Conservation (phyloP, 441 rosid genomes). For the Viola pubescens region DNA sequence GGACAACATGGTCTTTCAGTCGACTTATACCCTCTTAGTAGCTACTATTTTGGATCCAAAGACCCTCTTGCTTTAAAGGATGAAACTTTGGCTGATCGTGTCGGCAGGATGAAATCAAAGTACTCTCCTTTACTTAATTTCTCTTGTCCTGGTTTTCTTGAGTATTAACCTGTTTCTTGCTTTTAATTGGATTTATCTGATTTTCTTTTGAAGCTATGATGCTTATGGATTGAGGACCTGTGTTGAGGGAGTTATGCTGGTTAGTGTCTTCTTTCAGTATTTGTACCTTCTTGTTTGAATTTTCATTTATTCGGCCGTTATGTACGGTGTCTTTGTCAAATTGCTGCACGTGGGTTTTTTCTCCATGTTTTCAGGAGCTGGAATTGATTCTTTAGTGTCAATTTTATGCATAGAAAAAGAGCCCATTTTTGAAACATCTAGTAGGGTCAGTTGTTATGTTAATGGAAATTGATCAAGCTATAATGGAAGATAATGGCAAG, state of each 20-base stretch:
- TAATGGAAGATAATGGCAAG: too few species aligned
- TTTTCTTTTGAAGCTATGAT: slow-evolving; percentile 34
- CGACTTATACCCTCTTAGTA: slow-evolving; percentile 58
- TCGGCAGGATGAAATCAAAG: slow-evolving; percentile 61
- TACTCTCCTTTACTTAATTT: slow-evolving; percentile 12
- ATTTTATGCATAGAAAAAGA: too few species aligned
- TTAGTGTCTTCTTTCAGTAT: slow-evolving; percentile 18
- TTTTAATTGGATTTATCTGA: not conserved
- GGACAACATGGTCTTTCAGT: slow-evolving; percentile 19
- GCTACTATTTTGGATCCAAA: slow-evolving; percentile 76
- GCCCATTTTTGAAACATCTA: too few species aligned
- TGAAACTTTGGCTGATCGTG: slow-evolving; percentile 51
- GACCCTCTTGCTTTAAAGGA: slow-evolving; percentile 50
- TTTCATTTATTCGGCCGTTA: not conserved
- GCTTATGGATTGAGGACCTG: slow-evolving; percentile 68
- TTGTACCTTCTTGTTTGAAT: too few species aligned
- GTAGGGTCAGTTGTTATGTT: too few species aligned
- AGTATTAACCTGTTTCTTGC: not conserved
- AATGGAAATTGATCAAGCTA: too few species aligned
- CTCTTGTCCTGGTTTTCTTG: too few species aligned
- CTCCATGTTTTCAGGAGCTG: too few species aligned
- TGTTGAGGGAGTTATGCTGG: slow-evolving; percentile 78
- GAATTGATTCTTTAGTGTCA: too few species aligned
- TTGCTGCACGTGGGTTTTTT: not conserved
- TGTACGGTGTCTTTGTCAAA: not conserved